phyloP scores from a whole-genome alignment of 305 asterid genomes.

The Ilex paraguariensis region DNA sequence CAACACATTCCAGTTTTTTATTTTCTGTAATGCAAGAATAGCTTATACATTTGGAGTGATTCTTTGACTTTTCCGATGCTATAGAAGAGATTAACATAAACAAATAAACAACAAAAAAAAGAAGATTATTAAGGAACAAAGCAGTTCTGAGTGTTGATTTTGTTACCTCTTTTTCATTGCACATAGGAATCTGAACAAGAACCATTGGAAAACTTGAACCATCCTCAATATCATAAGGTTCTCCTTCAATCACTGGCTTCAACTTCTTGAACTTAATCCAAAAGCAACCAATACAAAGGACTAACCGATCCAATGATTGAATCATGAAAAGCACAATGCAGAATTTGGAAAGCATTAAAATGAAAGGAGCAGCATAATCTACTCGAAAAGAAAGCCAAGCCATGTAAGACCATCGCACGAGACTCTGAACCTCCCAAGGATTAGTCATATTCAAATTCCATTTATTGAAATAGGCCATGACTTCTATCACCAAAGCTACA shows the following conservation, averaged over 20 bases:
- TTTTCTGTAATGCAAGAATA: too few species aligned
- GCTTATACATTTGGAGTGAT: too few species aligned
- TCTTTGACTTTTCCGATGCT: too few species aligned
- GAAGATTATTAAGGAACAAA: background rate
- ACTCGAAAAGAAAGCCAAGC: conserved; percentile 75
- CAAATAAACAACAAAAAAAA: background rate
- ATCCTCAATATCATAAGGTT: conserved; percentile 51
- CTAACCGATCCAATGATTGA: conserved; percentile 70
- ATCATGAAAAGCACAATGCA: conserved; percentile 83
- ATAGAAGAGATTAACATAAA: background rate
- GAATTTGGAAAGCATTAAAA: conserved; percentile 54
- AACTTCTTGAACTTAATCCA: conserved; percentile 68
- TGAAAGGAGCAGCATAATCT: conserved; percentile 68
- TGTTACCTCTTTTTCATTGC: conserved; percentile 93
- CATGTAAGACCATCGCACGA: conserved; percentile 63
- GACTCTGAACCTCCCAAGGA: conserved; percentile 70
- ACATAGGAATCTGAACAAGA: conserved; percentile 96
- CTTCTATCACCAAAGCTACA: conserved; percentile 54
- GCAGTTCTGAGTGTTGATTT: background rate
- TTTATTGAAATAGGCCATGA: conserved; percentile 57
- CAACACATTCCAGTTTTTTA: too few species aligned
- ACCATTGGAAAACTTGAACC: conserved; percentile 77
- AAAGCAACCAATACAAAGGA: conserved; percentile 75
- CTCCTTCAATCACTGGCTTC: conserved; percentile 48
- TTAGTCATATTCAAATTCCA: conserved; percentile 70